Evolutionary conservation across 805 yeast species (phyloP), one percentile per base, ranked within the genome.

Genomic region (Candida michaelii): DNA sequence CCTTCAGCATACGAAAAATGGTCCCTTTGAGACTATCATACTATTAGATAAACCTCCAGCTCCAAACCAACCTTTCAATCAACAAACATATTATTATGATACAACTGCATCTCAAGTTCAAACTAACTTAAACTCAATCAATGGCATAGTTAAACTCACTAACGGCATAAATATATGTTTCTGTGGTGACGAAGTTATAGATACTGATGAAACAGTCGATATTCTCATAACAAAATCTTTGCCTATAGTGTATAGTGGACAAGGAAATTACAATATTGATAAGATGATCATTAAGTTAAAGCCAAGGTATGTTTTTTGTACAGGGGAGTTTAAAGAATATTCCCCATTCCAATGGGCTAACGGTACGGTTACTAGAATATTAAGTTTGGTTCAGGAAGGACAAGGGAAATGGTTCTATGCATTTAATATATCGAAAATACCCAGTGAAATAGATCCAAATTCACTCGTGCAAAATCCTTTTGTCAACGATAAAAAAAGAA

Each of bases 321-420:
- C 70, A 17, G 86, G 86, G 0, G 64, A 65, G 30, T 79, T 72
- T 52, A 64, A 68, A 47, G 89, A 85, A 52, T 63, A 77, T 44
- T 56, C 63, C 16, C 81, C 88, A 1, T 81, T 86, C 54, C 49
- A 65, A 39, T 83, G 88, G 88, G 60, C 61, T 14, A 68, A 65
- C 2, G 69, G 62, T 0, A 53, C 69, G 11, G 54, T 73, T 1
- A 77, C 89, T 0, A 66, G 95, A 40, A 83, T 84, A 51, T 73
- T 87, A 12, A 80, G 89, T 55, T 57, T 87, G 36, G 85, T 79
- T 0, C 68, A 71, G 37, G 83, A 71, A 57, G 84, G 82, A 0
- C 65, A 76, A 2, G 73, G 73, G 1, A 63, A 65, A 44, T 88
- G 91, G 90, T 82, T 80, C 47, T 88, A 87, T 63, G 96, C 95